Conservation (phyloP, 1,139 yeast genomes). For the Kodamaea arcana region DNA sequence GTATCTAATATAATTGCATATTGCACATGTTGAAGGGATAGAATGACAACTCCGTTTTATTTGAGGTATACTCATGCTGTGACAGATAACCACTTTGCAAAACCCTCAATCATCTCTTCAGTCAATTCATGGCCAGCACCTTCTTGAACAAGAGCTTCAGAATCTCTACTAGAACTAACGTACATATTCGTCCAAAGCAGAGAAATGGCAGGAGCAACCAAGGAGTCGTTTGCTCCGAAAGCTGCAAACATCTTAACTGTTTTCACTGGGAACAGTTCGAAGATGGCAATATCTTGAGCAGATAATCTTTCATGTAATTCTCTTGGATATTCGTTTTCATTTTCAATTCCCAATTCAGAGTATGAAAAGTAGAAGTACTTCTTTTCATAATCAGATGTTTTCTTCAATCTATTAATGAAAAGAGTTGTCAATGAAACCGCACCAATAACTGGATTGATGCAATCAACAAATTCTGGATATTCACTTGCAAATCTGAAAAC, state of each 20-base stretch:
- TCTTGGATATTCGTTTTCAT: conserved; percentile 29
- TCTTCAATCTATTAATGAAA: conserved; percentile 36
- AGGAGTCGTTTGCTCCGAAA: conserved; percentile 33
- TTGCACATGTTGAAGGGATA: too few relatives aligned
- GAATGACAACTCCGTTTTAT: too few relatives aligned
- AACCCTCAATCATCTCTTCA: conserved; percentile 31
- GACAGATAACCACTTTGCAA: conserved; percentile 35
- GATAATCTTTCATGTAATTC: conserved; percentile 32
- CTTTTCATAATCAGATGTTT: conserved; percentile 20
- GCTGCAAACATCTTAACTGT: conserved; percentile 34
- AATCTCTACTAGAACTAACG: conserved; percentile 22
- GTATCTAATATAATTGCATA: too few relatives aligned
- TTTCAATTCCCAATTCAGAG: conserved; percentile 30
- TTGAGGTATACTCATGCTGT: too few relatives aligned
- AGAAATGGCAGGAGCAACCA: conserved; percentile 36
- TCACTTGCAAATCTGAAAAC: conserved; percentile 44
- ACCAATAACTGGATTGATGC: conserved; percentile 47
- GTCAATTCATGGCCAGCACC: conserved; percentile 36
- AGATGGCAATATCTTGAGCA: conserved; percentile 27
- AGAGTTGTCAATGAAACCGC: conserved; percentile 42
- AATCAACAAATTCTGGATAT: conserved; percentile 36
- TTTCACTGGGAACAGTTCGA: conserved; percentile 33
- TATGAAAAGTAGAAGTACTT: conserved; percentile 33
- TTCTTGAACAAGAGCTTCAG: conserved; percentile 27
- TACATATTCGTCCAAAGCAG: conserved; percentile 33